These are phyloP conservation scores for Cnidoscolus chayamansa DNA, from an alignment of 441 rosid species.

Conservation along the genomic window DNA sequence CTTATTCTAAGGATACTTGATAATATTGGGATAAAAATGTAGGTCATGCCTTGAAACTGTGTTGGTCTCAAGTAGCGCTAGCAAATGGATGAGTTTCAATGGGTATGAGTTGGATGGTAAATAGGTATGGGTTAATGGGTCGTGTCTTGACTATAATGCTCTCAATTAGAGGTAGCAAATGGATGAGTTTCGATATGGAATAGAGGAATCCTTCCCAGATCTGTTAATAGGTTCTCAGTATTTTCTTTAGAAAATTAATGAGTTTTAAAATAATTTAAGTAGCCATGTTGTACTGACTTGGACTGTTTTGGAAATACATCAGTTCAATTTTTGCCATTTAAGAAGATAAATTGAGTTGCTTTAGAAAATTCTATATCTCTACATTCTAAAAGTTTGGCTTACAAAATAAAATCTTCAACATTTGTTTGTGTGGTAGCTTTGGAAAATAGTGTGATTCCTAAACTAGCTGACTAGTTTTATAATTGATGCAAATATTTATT, in stretches of 20 bases:
- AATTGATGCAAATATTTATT: neutral
- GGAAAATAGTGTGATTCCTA: neutral
- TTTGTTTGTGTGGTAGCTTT: neutral
- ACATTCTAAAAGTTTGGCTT: neutral
- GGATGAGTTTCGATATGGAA: neutral
- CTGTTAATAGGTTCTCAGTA: neutral
- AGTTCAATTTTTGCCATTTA: neutral
- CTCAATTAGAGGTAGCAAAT: too few relatives aligned
- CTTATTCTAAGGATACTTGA: too few relatives aligned
- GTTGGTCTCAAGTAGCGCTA: too few relatives aligned
- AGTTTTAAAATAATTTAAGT: neutral
- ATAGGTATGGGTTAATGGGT: too few relatives aligned
- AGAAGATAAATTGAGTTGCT: neutral
- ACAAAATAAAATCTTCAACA: neutral
- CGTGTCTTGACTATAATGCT: too few relatives aligned
- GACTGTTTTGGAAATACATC: neutral
- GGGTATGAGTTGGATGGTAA: too few relatives aligned
- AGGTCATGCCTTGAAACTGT: too few relatives aligned
- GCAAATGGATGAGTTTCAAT: too few relatives aligned
- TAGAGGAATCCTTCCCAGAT: neutral
- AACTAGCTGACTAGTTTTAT: neutral
- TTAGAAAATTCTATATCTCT: neutral
- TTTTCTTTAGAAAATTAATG: neutral
- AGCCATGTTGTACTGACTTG: conserved; percentile 7
- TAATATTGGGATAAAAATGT: too few relatives aligned